A percentile compares a stretch with the other conserved stretches of the same genome.
Evolutionary conservation across 345 rosid genomes (phyloP).

Genomic region (Gossypium turneri): DNA sequence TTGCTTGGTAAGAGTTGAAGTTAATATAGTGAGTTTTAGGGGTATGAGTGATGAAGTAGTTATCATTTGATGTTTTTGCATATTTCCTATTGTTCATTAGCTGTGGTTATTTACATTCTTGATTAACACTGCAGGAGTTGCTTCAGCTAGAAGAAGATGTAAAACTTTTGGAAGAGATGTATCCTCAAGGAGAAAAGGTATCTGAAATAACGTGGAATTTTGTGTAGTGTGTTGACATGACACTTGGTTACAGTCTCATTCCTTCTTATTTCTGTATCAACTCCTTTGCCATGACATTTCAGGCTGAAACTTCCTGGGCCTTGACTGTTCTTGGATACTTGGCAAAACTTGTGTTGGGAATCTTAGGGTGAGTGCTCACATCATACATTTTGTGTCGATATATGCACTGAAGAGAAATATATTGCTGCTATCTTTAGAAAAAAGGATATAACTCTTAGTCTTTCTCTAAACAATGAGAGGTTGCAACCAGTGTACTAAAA

Average conservation of each 20-base stretch:
- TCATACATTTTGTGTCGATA: conserved; percentile 8
- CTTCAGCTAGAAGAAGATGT: conserved; percentile 96
- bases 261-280: not conserved
- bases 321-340: conserved; percentile 90
- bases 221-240: not conserved
- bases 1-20: not conserved
- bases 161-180: conserved; percentile 91
- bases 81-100: not conserved
- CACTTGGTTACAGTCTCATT: not conserved
- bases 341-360: conserved; percentile 83
- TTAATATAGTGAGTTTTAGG: not conserved
- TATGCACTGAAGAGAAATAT: not conserved
- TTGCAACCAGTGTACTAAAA: not conserved
- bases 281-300: conserved; percentile 25
- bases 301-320: conserved; percentile 99
- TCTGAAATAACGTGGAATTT: conserved; percentile 5
- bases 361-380: conserved; percentile 63
- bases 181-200: conserved; percentile 99
- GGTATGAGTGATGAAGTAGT: not conserved
- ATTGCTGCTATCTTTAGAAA: not conserved
- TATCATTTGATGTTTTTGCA: not conserved
- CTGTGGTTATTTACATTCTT: not conserved
- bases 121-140: conserved; percentile 59
- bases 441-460: not conserved
- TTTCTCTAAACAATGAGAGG: not conserved